Evolutionary conservation across 768 basidiomycete genomes (phyloP).

Genomic region (Suillus clintonianus): DNA sequence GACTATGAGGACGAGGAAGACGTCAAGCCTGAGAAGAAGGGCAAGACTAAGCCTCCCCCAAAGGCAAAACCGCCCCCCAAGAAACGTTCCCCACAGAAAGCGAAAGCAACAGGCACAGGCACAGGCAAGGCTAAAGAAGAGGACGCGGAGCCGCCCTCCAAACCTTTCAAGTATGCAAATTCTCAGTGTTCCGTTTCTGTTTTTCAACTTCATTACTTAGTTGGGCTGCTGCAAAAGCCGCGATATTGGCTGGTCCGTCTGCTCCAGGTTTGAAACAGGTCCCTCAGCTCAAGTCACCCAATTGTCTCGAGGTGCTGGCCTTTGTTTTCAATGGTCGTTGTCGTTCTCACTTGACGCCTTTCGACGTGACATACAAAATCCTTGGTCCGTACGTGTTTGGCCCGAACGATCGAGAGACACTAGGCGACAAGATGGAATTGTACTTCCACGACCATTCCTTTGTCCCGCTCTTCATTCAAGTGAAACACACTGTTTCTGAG

Average conservation of each 20-base stretch:
- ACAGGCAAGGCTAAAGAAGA: slow-evolving; percentile 16
- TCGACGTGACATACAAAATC: slow-evolving; percentile 87
- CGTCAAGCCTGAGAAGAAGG: slow-evolving; percentile 30
- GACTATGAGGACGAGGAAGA: slow-evolving; percentile 16
- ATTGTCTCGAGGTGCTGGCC: slow-evolving; percentile 82
- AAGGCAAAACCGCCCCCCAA: slow-evolving; percentile 21
- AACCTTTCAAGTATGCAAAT: slow-evolving; percentile 27
- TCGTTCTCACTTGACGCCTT: slow-evolving; percentile 65
- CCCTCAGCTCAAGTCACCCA: slow-evolving; percentile 72
- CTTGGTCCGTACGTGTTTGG: slow-evolving; percentile 93
- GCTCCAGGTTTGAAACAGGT: slow-evolving; percentile 58
- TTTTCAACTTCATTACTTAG: slow-evolving; percentile 25
- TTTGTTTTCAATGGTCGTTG: slow-evolving; percentile 94
- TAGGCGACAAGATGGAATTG: slow-evolving; percentile 91
- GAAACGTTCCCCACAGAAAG: slow-evolving; percentile 15
- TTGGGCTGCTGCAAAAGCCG: slow-evolving; percentile 58
- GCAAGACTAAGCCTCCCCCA: slow-evolving; percentile 1
- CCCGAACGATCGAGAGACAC: slow-evolving; percentile 71
- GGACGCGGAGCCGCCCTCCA: slow-evolving; percentile 1
- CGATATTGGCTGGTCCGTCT: slow-evolving; percentile 60
- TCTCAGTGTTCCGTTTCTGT: background rate
- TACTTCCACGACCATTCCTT: slow-evolving; percentile 98
- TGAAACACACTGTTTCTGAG: slow-evolving; percentile 25
- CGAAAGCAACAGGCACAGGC: slow-evolving; percentile 25
- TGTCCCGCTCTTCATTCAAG: slow-evolving; percentile 94